Evolutionary conservation across 2,329 filamentous ascomycete genomes (phyloP).

Genomic region (Sporothrix brasiliensis): DNA sequence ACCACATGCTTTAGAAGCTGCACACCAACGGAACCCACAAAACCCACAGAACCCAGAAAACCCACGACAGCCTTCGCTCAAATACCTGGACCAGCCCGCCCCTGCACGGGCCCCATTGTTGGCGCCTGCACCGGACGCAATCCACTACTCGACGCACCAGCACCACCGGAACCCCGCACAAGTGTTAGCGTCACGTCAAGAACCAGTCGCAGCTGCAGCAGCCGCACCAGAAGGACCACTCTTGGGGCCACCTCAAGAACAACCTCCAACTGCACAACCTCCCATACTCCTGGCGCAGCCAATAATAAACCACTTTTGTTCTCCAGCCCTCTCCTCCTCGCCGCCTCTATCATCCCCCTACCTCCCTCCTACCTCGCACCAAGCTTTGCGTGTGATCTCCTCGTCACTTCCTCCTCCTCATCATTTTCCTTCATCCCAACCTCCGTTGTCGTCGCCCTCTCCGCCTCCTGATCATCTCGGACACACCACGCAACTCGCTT

Average conservation of each 20-base stretch:
- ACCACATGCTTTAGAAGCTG: not conserved
- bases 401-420: constrained; percentile 5
- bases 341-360: not conserved
- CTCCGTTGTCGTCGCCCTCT: not conserved
- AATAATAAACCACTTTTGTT: constrained; percentile 24
- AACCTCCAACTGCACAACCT: constrained; percentile 14
- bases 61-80: constrained; percentile 17
- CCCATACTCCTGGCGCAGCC: not conserved
- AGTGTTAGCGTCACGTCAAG: constrained; percentile 25
- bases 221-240: constrained; percentile 28
- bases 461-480: not conserved
- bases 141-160: constrained; percentile 28
- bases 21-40: not conserved
- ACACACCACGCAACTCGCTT: not conserved
- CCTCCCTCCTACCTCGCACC: constrained; percentile 7
- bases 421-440: not conserved
- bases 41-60: constrained; percentile 7
- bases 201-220: constrained; percentile 30
- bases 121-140: constrained; percentile 25
- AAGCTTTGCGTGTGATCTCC: not conserved
- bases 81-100: constrained; percentile 23
- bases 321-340: constrained; percentile 19
- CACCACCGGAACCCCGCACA: constrained; percentile 27
- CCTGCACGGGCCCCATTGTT: constrained; percentile 28
- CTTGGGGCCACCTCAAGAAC: constrained; percentile 15